Evolutionary conservation across 208 protist genomes (phyloP).

Genomic region (Lotmaria passim): DNA sequence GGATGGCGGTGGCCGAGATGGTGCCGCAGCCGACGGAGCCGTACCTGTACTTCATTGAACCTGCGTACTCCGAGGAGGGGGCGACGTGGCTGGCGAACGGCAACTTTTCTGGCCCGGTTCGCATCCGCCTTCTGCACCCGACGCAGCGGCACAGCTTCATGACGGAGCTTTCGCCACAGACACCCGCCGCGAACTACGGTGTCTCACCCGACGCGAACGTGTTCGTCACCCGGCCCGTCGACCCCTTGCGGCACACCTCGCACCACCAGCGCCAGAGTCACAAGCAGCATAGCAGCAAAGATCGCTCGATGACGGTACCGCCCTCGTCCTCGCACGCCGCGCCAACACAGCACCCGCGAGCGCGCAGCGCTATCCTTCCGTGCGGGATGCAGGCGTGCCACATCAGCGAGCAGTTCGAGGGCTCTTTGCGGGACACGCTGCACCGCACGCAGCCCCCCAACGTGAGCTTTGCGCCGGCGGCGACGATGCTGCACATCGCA

Average conservation of each 20-base stretch:
- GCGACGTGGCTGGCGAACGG: constrained; percentile 11
- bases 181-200: neutral
- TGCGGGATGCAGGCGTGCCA: neutral
- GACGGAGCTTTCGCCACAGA: neutral
- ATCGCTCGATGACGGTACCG: neutral
- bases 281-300: neutral
- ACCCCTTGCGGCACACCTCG: neutral
- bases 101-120: constrained; percentile 12
- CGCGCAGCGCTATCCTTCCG: neutral
- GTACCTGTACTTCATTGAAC: constrained; percentile 26
- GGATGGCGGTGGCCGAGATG: neutral
- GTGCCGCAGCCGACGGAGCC: neutral
- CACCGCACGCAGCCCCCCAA: constrained; percentile 19
- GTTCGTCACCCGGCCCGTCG: neutral
- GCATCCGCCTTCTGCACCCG: constrained; percentile 24
- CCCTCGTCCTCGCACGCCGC: neutral
- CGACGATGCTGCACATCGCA: constrained; percentile 48
- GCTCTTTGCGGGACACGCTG: constrained; percentile 34
- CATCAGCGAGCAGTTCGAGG: constrained; percentile 17
- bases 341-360: neutral
- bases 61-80: constrained; percentile 2
- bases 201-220: constrained; percentile 4
- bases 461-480: constrained; percentile 22
- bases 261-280: neutral
- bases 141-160: constrained; percentile 6